Evolutionary conservation across 1,139 yeast species (phyloP).

Genomic region (Yamadazyma sp.): DNA sequence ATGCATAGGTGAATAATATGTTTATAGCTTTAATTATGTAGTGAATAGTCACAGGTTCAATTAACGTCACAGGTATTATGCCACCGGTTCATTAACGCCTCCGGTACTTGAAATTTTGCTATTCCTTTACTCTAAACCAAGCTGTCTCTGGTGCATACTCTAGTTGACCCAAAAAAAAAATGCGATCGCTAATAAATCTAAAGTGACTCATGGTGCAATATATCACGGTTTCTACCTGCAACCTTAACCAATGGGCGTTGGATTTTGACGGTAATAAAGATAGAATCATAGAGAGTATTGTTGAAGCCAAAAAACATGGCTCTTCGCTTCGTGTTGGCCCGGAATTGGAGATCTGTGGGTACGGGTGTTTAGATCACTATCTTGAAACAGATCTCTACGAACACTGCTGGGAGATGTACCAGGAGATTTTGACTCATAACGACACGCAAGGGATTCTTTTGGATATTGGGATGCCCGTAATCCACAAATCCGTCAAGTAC

Average conservation of each 20-base stretch:
- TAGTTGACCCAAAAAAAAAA: too few species aligned
- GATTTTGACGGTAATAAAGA: slow-evolving; percentile 97
- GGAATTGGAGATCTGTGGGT: slow-evolving; percentile 90
- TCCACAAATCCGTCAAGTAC: slow-evolving; percentile 84
- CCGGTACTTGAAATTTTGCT: too few species aligned
- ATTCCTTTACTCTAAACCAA: too few species aligned
- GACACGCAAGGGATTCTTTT: slow-evolving; percentile 74
- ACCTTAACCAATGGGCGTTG: slow-evolving; percentile 96
- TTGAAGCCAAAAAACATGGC: slow-evolving; percentile 68
- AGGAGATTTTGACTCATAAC: slow-evolving; percentile 63
- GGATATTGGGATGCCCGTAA: slow-evolving; percentile 93
- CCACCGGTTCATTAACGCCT: too few species aligned
- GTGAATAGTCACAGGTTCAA: too few species aligned
- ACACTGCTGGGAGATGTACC: slow-evolving; percentile 94
- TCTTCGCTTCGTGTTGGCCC: slow-evolving; percentile 94
- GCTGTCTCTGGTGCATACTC: too few species aligned
- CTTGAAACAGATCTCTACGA: slow-evolving; percentile 84
- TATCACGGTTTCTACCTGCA: slow-evolving; percentile 61
- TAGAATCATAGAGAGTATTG: slow-evolving; percentile 79
- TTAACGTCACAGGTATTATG: too few species aligned
- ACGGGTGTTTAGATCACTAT: slow-evolving; percentile 95
- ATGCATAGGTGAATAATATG: background rate
- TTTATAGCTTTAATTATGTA: background rate
- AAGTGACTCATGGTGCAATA: slow-evolving; percentile 53
- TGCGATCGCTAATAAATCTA: too few species aligned